A percentile compares a stretch with the other conserved stretches of the same genome.
phyloP scores from a whole-genome alignment of 2,329 filamentous ascomycete species.

The Bertia moriformis region DNA sequence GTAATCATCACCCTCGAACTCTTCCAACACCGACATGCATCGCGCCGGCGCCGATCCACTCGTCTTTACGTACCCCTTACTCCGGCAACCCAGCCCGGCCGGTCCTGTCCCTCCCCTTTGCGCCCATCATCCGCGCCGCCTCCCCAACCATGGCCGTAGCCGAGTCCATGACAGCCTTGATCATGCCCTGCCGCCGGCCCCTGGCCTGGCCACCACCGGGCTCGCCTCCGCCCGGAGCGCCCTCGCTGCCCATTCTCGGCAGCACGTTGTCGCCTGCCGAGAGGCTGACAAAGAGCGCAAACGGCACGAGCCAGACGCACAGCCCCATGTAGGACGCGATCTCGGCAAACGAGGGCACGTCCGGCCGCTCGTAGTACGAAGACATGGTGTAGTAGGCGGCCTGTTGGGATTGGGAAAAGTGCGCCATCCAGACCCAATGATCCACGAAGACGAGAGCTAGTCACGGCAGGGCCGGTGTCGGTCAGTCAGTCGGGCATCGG shows the following conservation, averaged over 20 bases:
- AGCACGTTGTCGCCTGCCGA: conserved; percentile 90
- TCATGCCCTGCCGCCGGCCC: conserved; percentile 44
- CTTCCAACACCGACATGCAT: too few species aligned
- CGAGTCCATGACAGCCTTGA: conserved; percentile 49
- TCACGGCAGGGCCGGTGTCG: too few species aligned
- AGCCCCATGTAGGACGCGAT: conserved; percentile 92
- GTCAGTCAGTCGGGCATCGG: conserved; percentile 7
- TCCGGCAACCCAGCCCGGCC: too few species aligned
- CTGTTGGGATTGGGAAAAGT: conserved; percentile 61
- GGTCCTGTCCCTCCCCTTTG: too few species aligned
- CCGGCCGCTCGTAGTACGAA: conserved; percentile 45
- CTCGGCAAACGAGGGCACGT: conserved; percentile 74
- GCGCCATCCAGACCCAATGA: conserved; percentile 89
- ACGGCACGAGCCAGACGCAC: conserved; percentile 92
- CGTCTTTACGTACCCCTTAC: too few species aligned
- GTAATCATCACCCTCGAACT: too few species aligned
- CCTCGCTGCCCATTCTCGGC: conserved; percentile 74
- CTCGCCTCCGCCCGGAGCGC: conserved; percentile 18
- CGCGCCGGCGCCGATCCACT: too few species aligned
- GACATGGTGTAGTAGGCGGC: conserved; percentile 39
- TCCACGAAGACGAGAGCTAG: conserved; percentile 76
- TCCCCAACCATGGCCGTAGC: conserved; percentile 35
- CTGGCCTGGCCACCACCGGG: conserved; percentile 28
- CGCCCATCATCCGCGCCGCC: too few species aligned
- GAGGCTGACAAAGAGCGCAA: conserved; percentile 84